Evolutionary conservation across 2,329 filamentous ascomycete species (phyloP).

Genomic region (Colletotrichum orbiculare): DNA sequence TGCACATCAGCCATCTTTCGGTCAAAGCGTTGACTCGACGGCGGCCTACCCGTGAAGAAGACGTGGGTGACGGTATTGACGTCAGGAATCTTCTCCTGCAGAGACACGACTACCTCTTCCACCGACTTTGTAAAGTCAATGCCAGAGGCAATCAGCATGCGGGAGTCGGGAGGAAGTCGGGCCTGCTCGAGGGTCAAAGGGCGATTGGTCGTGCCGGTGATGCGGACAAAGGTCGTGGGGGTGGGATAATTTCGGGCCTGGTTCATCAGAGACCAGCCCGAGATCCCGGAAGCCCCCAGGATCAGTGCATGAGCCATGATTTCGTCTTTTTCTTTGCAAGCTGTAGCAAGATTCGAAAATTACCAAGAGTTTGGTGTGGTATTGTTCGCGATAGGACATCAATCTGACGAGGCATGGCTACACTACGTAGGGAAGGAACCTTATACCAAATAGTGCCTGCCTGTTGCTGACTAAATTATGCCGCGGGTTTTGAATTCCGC

Average conservation of each 20-base stretch:
- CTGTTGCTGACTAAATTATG: too few relatives aligned
- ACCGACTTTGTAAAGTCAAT: slow-evolving; percentile 32
- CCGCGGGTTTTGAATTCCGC: too few relatives aligned
- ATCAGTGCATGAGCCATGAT: slow-evolving; percentile 37
- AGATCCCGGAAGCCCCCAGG: slow-evolving; percentile 38
- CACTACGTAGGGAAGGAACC: too few relatives aligned
- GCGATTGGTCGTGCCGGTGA: slow-evolving; percentile 38
- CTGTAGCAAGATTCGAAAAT: neutral
- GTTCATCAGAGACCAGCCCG: slow-evolving; percentile 39
- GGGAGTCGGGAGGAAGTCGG: slow-evolving; percentile 20
- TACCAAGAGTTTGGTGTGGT: too few relatives aligned
- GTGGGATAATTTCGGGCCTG: slow-evolving; percentile 31
- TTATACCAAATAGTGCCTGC: too few relatives aligned
- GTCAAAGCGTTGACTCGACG: neutral
- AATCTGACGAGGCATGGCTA: too few relatives aligned
- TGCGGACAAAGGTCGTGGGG: slow-evolving; percentile 30
- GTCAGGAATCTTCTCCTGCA: slow-evolving; percentile 30
- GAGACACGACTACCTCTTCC: slow-evolving; percentile 14
- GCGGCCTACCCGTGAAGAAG: slow-evolving; percentile 34
- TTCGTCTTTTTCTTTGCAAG: too few relatives aligned
- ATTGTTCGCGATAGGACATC: too few relatives aligned
- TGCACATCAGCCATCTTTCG: neutral
- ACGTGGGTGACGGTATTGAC: slow-evolving; percentile 35
- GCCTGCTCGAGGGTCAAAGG: slow-evolving; percentile 24
- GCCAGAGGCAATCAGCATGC: slow-evolving; percentile 30